A percentile compares a stretch with the other conserved stretches of the same genome.
These are phyloP conservation scores for Bacidia rubella DNA, from an alignment of 495 filamentous ascomycete species.

Conservation along the genomic window DNA sequence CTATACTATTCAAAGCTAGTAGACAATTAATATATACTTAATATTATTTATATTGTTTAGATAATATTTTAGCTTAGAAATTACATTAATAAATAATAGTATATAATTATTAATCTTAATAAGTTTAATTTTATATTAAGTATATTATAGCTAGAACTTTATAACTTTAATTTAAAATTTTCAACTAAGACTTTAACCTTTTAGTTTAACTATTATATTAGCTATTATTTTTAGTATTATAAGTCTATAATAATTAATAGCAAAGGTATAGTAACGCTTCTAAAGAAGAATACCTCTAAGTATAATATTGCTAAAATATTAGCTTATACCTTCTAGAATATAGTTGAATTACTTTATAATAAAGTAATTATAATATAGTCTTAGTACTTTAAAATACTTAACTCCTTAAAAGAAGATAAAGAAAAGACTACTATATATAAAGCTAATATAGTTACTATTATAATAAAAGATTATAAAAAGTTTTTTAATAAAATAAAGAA, in stretches of 20 bases:
- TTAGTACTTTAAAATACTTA: background rate
- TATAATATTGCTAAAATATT: conserved; percentile 3
- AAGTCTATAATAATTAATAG: background rate
- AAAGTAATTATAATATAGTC: background rate
- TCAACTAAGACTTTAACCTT: background rate
- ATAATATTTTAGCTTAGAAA: background rate
- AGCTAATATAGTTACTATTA: background rate
- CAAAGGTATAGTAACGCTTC: background rate
- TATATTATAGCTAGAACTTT: background rate
- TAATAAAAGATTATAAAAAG: background rate
- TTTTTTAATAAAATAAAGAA: background rate
- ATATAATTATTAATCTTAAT: background rate
- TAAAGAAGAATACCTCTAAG: background rate
- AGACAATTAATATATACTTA: background rate
- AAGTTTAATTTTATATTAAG: background rate
- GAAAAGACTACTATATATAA: background rate
- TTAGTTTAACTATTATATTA: background rate
- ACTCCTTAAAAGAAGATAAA: background rate
- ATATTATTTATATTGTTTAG: conserved; percentile 4
- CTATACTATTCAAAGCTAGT: background rate
- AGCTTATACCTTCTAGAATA: background rate
- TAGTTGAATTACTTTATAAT: background rate
- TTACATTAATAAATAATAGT: conserved; percentile 1
- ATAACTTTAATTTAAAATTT: background rate
- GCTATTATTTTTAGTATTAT: background rate